Evolutionary conservation across 176 grass and related monocot genomes (phyloP).

Genomic region (Phoenix roebelenii): DNA sequence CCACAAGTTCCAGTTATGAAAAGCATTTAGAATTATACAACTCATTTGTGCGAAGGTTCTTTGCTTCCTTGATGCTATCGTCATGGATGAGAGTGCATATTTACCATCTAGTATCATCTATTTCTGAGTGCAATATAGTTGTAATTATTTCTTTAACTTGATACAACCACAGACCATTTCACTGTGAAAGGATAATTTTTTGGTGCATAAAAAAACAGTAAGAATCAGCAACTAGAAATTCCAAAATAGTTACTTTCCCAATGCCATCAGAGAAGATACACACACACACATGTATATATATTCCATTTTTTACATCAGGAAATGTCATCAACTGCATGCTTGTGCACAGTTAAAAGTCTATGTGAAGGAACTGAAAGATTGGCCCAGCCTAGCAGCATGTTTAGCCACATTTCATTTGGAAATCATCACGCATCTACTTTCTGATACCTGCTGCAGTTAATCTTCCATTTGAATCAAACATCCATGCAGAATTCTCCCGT

Average conservation of each 20-base stretch:
- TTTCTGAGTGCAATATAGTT: no score
- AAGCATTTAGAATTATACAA: no score
- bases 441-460: constrained; percentile 56
- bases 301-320: constrained; percentile 47
- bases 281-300: constrained; percentile 10
- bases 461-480: constrained; percentile 58
- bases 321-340: constrained; percentile 44
- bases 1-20: no score
- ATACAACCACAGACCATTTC: no score
- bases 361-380: constrained; percentile 74
- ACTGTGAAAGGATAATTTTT: no score
- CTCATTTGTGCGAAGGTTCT: no score
- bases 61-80: no score
- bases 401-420: constrained; percentile 70
- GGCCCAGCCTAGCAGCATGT: constrained; percentile 84
- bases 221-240: no score
- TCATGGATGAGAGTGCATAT: no score
- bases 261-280: constrained; percentile 71
- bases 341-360: constrained; percentile 48
- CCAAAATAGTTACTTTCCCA: constrained; percentile 55
- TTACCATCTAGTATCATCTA: no score
- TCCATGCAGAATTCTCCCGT: constrained; percentile 87
- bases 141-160: no score
- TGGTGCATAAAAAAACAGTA: no score
- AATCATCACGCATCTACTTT: constrained; percentile 36